Conservation (phyloP, 2,329 filamentous ascomycete species). For the Thermoascus crustaceus region DNA sequence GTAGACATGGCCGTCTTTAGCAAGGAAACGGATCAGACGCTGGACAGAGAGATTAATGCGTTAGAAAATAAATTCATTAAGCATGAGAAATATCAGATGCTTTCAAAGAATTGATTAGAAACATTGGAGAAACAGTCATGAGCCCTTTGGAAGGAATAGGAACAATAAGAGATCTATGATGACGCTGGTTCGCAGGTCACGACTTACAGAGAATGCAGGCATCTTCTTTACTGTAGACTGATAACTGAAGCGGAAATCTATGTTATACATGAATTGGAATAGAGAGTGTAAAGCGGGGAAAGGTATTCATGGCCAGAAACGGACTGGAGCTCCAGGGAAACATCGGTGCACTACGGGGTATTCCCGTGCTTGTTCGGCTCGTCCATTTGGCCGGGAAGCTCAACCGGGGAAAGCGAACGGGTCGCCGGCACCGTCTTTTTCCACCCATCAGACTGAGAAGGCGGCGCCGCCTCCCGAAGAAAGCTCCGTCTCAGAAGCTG, state of each 20-base stretch:
- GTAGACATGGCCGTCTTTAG: conserved; percentile 60
- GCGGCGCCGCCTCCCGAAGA: not conserved
- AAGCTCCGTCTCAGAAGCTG: conserved; percentile 2
- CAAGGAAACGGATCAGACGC: conserved; percentile 66
- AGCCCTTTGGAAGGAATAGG: too few relatives aligned
- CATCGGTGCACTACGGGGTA: too few relatives aligned
- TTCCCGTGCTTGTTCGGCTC: too few relatives aligned
- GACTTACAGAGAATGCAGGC: conserved; percentile 42
- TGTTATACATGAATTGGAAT: conserved; percentile 3
- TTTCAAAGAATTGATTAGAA: not conserved
- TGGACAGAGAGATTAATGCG: conserved; percentile 24
- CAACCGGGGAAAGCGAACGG: conserved; percentile 18
- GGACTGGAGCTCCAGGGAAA: too few relatives aligned
- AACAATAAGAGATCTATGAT: not conserved
- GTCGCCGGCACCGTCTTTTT: conserved; percentile 2
- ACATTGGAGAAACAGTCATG: not conserved
- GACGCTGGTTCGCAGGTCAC: not conserved
- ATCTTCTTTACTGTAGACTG: conserved; percentile 17
- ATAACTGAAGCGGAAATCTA: not conserved
- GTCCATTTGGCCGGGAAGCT: conserved; percentile 21
- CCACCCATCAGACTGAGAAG: conserved; percentile 3
- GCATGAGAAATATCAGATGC: not conserved
- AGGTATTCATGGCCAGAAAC: too few relatives aligned
- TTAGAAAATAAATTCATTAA: not conserved
- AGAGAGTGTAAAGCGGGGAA: not conserved